phyloP scores from a whole-genome alignment of 2,329 filamentous ascomycete species.

The Botrytis pseudocinerea region DNA sequence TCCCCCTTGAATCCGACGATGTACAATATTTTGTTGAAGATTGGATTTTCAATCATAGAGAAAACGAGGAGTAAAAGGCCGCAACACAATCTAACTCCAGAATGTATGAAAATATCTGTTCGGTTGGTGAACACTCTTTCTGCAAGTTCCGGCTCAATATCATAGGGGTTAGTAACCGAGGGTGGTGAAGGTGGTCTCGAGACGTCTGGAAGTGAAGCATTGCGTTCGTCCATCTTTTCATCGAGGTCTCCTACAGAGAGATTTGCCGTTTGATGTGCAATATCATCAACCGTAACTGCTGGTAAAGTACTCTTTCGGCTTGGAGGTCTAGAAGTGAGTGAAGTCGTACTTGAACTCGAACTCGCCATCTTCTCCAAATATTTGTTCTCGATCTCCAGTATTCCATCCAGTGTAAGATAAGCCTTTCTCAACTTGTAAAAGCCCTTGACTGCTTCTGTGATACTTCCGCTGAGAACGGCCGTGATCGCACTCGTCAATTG shows the following conservation, averaged over 20 bases:
- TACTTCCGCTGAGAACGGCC: constrained; percentile 84
- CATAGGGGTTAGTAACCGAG: constrained; percentile 30
- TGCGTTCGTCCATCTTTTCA: constrained; percentile 3
- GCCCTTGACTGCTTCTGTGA: constrained; percentile 86
- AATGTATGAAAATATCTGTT: constrained; percentile 85
- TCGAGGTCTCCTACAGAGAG: constrained; percentile 3
- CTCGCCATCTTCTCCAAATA: constrained; percentile 43
- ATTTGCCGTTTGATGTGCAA: constrained; percentile 7
- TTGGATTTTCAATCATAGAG: constrained; percentile 82
- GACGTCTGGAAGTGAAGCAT: constrained; percentile 7
- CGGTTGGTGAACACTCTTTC: constrained; percentile 69
- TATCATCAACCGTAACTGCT: constrained; percentile 9
- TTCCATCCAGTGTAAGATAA: constrained; percentile 76
- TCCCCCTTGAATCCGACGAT: constrained; percentile 92
- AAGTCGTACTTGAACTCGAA: constrained; percentile 26
- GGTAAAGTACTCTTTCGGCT: not conserved
- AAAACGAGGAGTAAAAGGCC: constrained; percentile 82
- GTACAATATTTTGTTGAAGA: constrained; percentile 81
- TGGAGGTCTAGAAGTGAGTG: constrained; percentile 23
- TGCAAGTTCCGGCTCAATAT: constrained; percentile 45
- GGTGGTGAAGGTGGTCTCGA: constrained; percentile 13
- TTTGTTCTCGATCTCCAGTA: constrained; percentile 72
- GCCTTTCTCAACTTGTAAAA: constrained; percentile 94
- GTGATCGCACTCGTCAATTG: constrained; percentile 90
- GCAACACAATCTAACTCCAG: constrained; percentile 85